phyloP scores from a whole-genome alignment of 768 basidiomycete species.

The Rhodotorula paludigena region DNA sequence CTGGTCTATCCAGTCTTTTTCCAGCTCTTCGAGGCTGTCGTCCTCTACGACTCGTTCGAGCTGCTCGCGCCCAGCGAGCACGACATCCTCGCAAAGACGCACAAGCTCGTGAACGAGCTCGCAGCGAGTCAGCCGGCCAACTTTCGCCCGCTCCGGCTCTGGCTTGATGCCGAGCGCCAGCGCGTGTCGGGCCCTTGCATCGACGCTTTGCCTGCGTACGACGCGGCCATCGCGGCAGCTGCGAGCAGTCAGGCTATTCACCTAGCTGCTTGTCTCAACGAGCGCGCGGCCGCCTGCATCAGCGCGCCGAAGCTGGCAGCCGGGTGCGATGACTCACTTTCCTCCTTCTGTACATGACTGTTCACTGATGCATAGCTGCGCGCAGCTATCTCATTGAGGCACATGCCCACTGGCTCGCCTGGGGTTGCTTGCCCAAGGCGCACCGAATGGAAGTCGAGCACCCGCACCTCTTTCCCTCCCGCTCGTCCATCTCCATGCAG shows the following conservation, averaged over 20 bases:
- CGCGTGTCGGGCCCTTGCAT: neutral
- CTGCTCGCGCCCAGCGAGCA: neutral
- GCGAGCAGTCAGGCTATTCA: neutral
- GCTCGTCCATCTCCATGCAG: neutral
- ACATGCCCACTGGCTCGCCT: conserved; percentile 14
- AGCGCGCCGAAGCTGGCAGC: conserved; percentile 15
- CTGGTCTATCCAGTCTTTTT: conserved; percentile 31
- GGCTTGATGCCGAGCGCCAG: conserved; percentile 30
- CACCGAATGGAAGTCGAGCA: conserved; percentile 7
- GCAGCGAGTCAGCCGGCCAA: conserved; percentile 15
- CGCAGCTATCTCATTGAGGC: conserved; percentile 34
- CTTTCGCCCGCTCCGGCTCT: conserved; percentile 26
- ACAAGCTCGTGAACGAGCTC: conserved; percentile 2
- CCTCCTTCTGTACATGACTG: rapidly evolving
- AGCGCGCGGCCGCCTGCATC: conserved; percentile 20
- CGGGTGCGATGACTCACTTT: neutral
- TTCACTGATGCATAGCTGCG: neutral
- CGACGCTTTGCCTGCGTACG: conserved; percentile 8
- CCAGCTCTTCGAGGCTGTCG: conserved; percentile 27
- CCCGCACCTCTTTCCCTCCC: conserved; percentile 20
- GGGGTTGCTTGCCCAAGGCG: conserved; percentile 32
- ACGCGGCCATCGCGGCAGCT: conserved; percentile 28
- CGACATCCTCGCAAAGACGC: conserved; percentile 1
- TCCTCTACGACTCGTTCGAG: conserved; percentile 10
- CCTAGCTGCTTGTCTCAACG: conserved; percentile 25